Base-by-base conservation (phyloP, 2,329 filamentous ascomycete species). In the Aspergillus uvarum region DNA sequence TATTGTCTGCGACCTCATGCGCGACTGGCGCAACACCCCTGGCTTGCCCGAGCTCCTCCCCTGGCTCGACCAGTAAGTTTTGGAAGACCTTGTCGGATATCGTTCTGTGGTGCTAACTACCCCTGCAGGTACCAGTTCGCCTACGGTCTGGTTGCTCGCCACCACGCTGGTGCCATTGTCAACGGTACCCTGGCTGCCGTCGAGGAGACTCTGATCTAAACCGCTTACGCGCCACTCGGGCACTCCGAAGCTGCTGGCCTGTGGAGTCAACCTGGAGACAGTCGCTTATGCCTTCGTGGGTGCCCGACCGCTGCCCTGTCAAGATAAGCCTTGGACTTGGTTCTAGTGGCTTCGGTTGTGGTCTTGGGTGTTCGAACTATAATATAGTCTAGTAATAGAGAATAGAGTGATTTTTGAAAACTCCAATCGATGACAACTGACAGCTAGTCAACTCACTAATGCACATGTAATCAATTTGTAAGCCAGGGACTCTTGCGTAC, bases 1-100 rank as follows among this genome's bases (percentile, higher is more conserved):
- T 26, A 87, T 91, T 61, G 78, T 87, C 16, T 84, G 83, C 68
- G 88, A 90, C 65, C 75, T 91, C 56, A 90, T 90, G 87, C 81
- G 88, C 35, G 88, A 90, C 71, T 90, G 88, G 88, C 80, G 87
- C 50, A 77, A 79, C 63, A 81, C 77, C 8, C 82, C 82, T 8
- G 85, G 85, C 38, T 82, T 26, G 67, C 72, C 32, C 80, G 87
- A 71, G 76, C 72, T 91, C 4, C 75, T 89, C 60, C 86, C 88
- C 12, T 88, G 81, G 74, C 75, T 91, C 54, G 86, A 89, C 71
- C 38, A 55, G 61, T 63, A 42, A 21, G 56, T 54, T 38, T n/a
- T 16, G 5, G 14, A 22, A 31, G 26, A 29, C 8, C 16, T 21
- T 5, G 4, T n/a, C 12, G 16, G 8, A n/a, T 44, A 6, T 47